Evolutionary conservation across 352 stramenopile species (phyloP), one percentile per base, ranked within the genome.

Genomic region (Peronosclerospora sorghi): DNA sequence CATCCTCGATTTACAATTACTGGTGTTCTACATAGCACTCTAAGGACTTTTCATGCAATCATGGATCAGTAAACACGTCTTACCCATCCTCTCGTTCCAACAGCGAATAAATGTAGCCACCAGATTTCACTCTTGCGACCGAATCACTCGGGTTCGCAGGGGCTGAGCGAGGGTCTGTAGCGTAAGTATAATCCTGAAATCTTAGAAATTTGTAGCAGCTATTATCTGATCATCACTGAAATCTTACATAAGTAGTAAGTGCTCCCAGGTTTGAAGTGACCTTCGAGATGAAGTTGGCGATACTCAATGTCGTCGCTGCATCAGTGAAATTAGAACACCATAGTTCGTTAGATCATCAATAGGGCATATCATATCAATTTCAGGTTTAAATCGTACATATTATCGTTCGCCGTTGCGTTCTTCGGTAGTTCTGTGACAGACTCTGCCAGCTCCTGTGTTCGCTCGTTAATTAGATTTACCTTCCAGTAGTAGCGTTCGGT

Each of bases 401-500:
- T 62, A 41, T 69, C 69, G 17, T 65, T 73, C 1, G 74, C 71
- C 6, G 65, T 73, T 8, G 73, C 71, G 13, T 83, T 56, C 24
- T 69, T 56, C 1, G 77, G 74, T 21, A 95, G 53, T 21, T 85
- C 69, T 9, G 74, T 49, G 14, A 81, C 58, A 21, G 62, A 68
- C 42, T 75, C 59, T 13, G 68, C 59, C 7, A 95, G 61, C 51
- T 88, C 73, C 48, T 85, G 76, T 35, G 73, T 74, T 41, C 83
- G 79, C 48, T 93, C 63, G 40, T 91, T 76, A 18, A 94, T 83
- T 43, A 95, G 35, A 26, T 83, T 58, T n/a, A 86, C 61, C 50
- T 95, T 95, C 83, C 83, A 95, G 48, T 70, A 85, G 66, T 95
- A 95, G 0, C 83, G 72, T 48, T 90, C 59, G 13, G 64, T 87